Conservation (phyloP, 441 rosid genomes). For the Adansonia rubrostipa region DNA sequence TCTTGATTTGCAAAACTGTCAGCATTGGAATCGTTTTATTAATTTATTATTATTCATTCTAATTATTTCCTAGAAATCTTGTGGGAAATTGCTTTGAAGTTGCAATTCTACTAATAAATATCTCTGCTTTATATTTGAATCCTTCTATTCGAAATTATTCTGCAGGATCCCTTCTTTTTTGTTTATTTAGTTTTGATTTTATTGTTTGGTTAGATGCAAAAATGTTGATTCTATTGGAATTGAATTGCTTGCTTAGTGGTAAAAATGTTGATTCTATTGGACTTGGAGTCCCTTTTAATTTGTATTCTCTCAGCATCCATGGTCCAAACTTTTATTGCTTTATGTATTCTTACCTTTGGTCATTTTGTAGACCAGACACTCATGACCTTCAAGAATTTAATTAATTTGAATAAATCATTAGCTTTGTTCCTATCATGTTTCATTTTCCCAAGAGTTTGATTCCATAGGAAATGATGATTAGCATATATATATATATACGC, state of each 20-base stretch:
- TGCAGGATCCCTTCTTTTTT: background rate
- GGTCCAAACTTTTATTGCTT: background rate
- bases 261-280: constrained; percentile 1
- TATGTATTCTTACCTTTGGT: constrained; percentile 6
- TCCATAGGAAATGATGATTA: background rate
- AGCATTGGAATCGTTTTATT: constrained; percentile 86
- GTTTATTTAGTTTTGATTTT: background rate
- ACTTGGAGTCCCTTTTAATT: background rate
- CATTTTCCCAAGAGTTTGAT: background rate
- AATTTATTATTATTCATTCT: constrained; percentile 59
- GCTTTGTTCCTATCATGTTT: background rate
- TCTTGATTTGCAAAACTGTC: constrained; percentile 79
- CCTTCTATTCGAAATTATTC: constrained; percentile 1
- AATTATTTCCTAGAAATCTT: background rate
- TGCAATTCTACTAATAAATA: constrained; percentile 7
- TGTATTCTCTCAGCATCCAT: background rate
- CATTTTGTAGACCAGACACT: background rate
- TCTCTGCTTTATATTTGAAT: constrained; percentile 1
- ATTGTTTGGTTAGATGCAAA: no score
- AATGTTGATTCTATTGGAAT: no score
- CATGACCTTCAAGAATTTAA: background rate
- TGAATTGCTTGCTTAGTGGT: no score
- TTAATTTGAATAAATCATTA: background rate
- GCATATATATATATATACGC: no score
- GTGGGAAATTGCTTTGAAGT: constrained; percentile 4